Evolutionary conservation across 768 basidiomycete species (phyloP), one percentile per base, ranked within the genome.

Genomic region (Thelephora aurantiotincta): DNA sequence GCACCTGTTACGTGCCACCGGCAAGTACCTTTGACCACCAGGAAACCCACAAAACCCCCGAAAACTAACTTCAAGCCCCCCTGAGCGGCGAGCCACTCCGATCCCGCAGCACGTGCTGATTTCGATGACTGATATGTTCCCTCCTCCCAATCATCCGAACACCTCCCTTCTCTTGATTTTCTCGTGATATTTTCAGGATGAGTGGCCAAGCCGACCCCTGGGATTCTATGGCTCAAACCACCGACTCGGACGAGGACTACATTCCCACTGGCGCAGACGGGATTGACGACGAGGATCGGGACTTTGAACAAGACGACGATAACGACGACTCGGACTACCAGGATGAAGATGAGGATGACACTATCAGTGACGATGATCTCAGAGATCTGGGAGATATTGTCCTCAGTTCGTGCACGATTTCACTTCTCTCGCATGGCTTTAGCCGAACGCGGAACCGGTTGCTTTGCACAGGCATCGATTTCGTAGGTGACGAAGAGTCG

Each of bases 321-420:
- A 70, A 67, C 0, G 68, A 75, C 11, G 61, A 61, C 2, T n/a
- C n/a, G n/a, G 66, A 65, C 12, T 61, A 65, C 4, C 61, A 62
- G 0, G 61, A 66, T 9, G 55, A 51, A 3, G n/a, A 18, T 26
- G 43, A 18, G 4, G 37, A 16, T 7, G 37, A 41, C 11, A 41
- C 20, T 33, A 35, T 4, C 9, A 9, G 9, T 9, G 26, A 30
- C 26, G 9, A 30, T 9, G 26, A 30, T 4, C 26, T 30, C 26
- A 9, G 11, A 30, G 45, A 46, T 30, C 33, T 35, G 12, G 30
- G 35, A 3, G 38, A 44, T 13, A 50, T 51, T 0, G 26, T 30
- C 9, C 26, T 30, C 26, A 30, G 26, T 30, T 9, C 26, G 26
- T 30, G 26, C 26, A 30, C 9, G 26, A n/a, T 9, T 30, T 30